Evolutionary conservation across 148 eudicot species (phyloP).

Genomic region (Chenopodium quinoa): DNA sequence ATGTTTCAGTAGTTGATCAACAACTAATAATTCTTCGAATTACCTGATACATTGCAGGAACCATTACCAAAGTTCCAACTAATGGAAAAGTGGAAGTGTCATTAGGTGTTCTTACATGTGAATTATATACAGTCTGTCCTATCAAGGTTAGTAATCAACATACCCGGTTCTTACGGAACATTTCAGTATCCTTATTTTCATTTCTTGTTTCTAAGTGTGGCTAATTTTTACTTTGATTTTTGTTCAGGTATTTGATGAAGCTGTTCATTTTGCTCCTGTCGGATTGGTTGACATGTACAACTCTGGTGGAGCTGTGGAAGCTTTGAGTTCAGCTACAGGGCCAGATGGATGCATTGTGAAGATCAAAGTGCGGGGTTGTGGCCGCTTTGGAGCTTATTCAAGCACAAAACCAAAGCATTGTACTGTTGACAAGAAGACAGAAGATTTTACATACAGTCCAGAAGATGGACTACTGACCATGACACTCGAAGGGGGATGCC

Average conservation of each 20-base stretch:
- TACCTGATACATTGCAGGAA: conserved; percentile 28
- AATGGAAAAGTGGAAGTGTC: conserved; percentile 35
- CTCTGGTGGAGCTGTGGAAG: conserved; percentile 55
- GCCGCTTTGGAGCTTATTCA: conserved; percentile 55
- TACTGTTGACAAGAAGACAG: conserved; percentile 28
- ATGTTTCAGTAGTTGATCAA: background rate
- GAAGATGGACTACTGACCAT: conserved; percentile 45
- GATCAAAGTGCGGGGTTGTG: conserved; percentile 43
- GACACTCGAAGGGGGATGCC: conserved; percentile 46
- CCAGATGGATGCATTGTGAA: conserved; percentile 29
- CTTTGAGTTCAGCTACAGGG: conserved; percentile 19
- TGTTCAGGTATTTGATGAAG: conserved; percentile 35
- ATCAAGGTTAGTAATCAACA: conserved; percentile 39
- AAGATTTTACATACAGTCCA: conserved; percentile 14
- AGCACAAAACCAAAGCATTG: conserved; percentile 35
- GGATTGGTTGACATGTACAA: conserved; percentile 60
- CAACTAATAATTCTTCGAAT: background rate
- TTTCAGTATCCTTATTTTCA: background rate
- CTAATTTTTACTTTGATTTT: background rate
- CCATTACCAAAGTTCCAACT: conserved; percentile 32
- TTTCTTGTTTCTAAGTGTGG: background rate
- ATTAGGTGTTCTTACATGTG: conserved; percentile 37
- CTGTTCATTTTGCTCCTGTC: conserved; percentile 44
- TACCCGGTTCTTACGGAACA: background rate
- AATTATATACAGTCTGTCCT: conserved; percentile 50